Evolutionary conservation across 2,329 filamentous ascomycete species (phyloP).

Genomic region (Exophiala alcalophila): DNA sequence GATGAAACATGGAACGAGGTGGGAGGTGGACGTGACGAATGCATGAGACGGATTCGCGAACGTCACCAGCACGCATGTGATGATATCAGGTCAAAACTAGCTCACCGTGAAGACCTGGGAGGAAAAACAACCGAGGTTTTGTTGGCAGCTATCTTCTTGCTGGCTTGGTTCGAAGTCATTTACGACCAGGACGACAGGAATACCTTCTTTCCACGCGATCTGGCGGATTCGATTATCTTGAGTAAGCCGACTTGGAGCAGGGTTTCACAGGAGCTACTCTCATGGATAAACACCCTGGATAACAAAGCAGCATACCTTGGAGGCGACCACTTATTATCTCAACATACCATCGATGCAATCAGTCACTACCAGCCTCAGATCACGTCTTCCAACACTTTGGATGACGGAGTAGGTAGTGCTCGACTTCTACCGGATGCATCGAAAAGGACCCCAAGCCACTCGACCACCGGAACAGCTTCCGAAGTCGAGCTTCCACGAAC

Average conservation of each 20-base stretch:
- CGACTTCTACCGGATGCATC: too few relatives aligned
- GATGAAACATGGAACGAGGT: too few relatives aligned
- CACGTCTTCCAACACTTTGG: background rate
- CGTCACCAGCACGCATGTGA: background rate
- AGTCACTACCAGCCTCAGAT: conserved; percentile 4
- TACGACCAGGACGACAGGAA: background rate
- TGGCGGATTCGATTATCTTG: conserved; percentile 2
- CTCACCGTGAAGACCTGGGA: background rate
- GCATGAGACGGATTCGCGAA: conserved; percentile 1
- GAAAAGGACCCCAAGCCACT: too few relatives aligned
- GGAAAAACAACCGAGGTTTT: background rate
- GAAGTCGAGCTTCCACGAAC: too few relatives aligned
- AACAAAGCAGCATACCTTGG: conserved; percentile 10
- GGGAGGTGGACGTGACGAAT: background rate
- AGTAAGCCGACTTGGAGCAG: background rate
- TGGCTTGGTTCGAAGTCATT: conserved; percentile 13
- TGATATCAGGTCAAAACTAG: background rate
- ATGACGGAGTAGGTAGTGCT: too few relatives aligned
- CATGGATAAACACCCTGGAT: conserved; percentile 8
- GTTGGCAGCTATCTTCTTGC: conserved; percentile 3
- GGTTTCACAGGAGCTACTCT: background rate
- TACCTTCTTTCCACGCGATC: conserved; percentile 4
- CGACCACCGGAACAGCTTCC: too few relatives aligned
- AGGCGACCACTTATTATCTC: conserved; percentile 5
- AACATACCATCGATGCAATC: background rate